Base-by-base conservation (phyloP, 805 yeast species). In the Saccharomycopsis olivae region DNA sequence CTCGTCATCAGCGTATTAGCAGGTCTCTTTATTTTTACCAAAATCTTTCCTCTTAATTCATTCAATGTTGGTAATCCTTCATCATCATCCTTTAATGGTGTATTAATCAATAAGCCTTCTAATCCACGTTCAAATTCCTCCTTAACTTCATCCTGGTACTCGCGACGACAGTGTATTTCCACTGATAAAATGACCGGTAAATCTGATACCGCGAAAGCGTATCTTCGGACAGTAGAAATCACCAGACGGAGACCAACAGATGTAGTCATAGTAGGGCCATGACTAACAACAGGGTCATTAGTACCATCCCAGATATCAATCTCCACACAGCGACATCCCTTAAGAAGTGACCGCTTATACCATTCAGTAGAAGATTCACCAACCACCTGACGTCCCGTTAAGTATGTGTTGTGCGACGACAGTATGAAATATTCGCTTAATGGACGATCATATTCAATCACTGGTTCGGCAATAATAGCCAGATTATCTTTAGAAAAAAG, bases 281-380 rank as follows among this genome's bases (percentile, higher is more conserved):
- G 99, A 21, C 82, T 80, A 0, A 92, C 96, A 0, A 84, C 72
- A 0, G 98, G 98, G 0, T 80, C 88, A 10, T 60, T 58, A 25
- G 71, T 76, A 17, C 79, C 83, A 61, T 89, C 95, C 98, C 98
- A 92, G 16, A 92, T 67, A 57, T 92, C 99, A 30, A 92, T 75
- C 53, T 92, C 99, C n/a, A 92, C 67, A 47, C 96, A 88, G 33
- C 96, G 66, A 52, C 97, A 92, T 1, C 98, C 97, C 40, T 87
- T 71, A 55, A 87, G 96, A 36, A 92, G 61, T 0, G 85, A 92
- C 37, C 81, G 72, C 14, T 86, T 76, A 50, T 92, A 92, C 0
- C 94, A 94, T 53, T 89, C 96, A 2, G 86, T 75, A 0, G 96
- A 85, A 0, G 96, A 80, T 3, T 73, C 77, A 16, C 92, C 95